Conservation (phyloP, 2,329 filamentous ascomycete species). For the Xylariaceae sp. region DNA sequence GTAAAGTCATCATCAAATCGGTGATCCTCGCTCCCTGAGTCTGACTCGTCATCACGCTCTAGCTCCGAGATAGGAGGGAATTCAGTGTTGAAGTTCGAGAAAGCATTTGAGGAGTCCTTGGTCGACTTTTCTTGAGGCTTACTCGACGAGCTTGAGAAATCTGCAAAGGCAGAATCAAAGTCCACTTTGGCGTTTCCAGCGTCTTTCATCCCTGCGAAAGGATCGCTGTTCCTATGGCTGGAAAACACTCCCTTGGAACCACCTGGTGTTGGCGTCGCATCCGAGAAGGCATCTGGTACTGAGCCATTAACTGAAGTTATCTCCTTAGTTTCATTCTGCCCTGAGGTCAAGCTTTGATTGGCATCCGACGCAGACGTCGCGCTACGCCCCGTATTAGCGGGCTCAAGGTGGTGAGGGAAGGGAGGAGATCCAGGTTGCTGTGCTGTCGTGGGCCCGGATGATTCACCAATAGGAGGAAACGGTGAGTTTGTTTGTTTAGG, state of each 20-base stretch:
- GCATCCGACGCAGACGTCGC: slow-evolving; percentile 31
- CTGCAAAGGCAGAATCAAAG: slow-evolving; percentile 81
- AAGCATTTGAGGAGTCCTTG: slow-evolving; percentile 41
- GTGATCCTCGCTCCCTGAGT: slow-evolving; percentile 71
- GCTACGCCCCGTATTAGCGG: slow-evolving; percentile 35
- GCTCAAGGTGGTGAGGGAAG: slow-evolving; percentile 41
- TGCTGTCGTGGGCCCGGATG: slow-evolving; percentile 67
- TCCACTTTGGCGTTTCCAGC: slow-evolving; percentile 68
- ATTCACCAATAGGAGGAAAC: slow-evolving; percentile 66
- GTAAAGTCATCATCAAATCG: slow-evolving; percentile 95
- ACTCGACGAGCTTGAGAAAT: slow-evolving; percentile 55
- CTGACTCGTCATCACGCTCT: slow-evolving; percentile 77
- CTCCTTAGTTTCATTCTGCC: slow-evolving; percentile 24
- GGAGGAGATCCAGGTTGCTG: slow-evolving; percentile 76
- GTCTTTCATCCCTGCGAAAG: slow-evolving; percentile 49
- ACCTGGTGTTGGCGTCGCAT: slow-evolving; percentile 33
- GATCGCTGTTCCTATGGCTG: slow-evolving; percentile 38
- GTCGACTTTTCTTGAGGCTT: slow-evolving; percentile 44
- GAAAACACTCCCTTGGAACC: slow-evolving; percentile 26
- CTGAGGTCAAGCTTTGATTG: slow-evolving; percentile 27
- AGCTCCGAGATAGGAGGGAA: slow-evolving; percentile 93
- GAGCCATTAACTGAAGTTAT: slow-evolving; percentile 31
- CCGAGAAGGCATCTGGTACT: slow-evolving; percentile 52
- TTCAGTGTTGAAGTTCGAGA: slow-evolving; percentile 63
- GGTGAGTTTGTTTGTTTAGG: slow-evolving; percentile 75